These are phyloP conservation scores for Phytophthora aleatoria DNA, from an alignment of 352 stramenopile species.

Conservation along the genomic window DNA sequence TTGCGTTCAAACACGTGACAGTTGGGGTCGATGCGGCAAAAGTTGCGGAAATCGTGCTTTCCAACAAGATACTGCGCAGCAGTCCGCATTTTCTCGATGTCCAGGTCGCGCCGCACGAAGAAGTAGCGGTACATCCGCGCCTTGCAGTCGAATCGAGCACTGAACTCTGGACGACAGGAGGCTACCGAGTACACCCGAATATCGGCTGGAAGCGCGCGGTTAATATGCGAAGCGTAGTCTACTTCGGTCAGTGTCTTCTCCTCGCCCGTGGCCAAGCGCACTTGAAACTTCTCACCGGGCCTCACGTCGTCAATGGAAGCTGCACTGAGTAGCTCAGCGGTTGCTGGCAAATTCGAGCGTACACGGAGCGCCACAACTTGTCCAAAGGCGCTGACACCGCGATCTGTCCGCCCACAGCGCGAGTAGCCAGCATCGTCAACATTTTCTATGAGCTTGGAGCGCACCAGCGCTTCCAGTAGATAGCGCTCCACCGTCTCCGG, in stretches of 20 bases:
- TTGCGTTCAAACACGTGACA: constrained; percentile 95
- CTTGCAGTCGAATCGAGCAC: constrained; percentile 94
- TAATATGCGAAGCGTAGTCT: constrained; percentile 97
- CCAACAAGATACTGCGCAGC: constrained; percentile 92
- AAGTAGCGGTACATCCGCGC: constrained; percentile 98
- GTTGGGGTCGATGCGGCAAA: constrained; percentile 99
- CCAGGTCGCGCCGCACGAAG: constrained; percentile 83
- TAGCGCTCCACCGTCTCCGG: constrained; percentile 94
- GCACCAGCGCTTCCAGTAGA: constrained; percentile 94
- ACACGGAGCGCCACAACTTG: constrained; percentile 77
- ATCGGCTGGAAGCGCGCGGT: constrained; percentile 93
- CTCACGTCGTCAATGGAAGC: constrained; percentile 70
- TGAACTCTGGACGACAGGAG: constrained; percentile 87
- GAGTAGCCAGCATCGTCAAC: constrained; percentile 90
- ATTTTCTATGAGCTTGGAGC: constrained; percentile 91
- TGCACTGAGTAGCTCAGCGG: constrained; percentile 65
- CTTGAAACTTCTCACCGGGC: constrained; percentile 65
- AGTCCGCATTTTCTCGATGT: constrained; percentile 87
- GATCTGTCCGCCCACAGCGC: constrained; percentile 97
- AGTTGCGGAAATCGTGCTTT: constrained; percentile 98
- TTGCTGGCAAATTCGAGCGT: constrained; percentile 75
- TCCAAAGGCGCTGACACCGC: constrained; percentile 92
- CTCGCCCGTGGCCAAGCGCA: constrained; percentile 56
- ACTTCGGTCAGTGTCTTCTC: constrained; percentile 90
- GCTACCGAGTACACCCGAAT: constrained; percentile 88